phyloP scores from a whole-genome alignment of 2,329 filamentous ascomycete genomes.

The Ophiostoma australiae region DNA sequence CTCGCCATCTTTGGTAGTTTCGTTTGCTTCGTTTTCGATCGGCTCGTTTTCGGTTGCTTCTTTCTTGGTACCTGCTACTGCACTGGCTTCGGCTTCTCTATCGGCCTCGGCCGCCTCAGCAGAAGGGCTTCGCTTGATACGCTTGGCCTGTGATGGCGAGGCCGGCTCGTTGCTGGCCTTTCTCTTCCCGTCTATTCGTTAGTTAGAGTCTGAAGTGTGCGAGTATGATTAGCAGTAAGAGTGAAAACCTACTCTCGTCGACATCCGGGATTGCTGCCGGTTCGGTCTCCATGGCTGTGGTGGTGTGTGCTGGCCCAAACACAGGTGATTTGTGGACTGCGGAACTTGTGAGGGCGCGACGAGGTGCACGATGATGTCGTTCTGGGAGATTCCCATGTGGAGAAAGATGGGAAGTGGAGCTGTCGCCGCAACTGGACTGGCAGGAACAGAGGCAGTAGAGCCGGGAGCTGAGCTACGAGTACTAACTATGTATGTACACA shows the following conservation, averaged over 20 bases:
- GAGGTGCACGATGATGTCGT: slow-evolving; percentile 14
- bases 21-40: not conserved
- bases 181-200: slow-evolving; percentile 55
- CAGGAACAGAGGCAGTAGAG: no score
- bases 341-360: not conserved
- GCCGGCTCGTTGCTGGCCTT: slow-evolving; percentile 65
- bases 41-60: not conserved
- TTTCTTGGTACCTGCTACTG: not conserved
- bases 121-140: slow-evolving; percentile 52
- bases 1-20: no score
- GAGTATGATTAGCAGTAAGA: no score
- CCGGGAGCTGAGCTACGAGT: not conserved
- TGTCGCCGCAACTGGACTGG: not conserved
- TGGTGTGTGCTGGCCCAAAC: not conserved
- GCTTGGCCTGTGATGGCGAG: slow-evolving; percentile 59
- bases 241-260: not conserved
- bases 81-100: not conserved
- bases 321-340: not conserved
- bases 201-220: not conserved
- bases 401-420: not conserved
- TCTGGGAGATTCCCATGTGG: slow-evolving; percentile 9
- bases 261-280: not conserved
- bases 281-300: slow-evolving; percentile 11
- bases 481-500: no score
- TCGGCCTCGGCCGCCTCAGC: slow-evolving; percentile 34